Evolutionary conservation across 257 asterid genomes (phyloP), one percentile per base, ranked within the genome.

Genomic region (Cordia subcordata): DNA sequence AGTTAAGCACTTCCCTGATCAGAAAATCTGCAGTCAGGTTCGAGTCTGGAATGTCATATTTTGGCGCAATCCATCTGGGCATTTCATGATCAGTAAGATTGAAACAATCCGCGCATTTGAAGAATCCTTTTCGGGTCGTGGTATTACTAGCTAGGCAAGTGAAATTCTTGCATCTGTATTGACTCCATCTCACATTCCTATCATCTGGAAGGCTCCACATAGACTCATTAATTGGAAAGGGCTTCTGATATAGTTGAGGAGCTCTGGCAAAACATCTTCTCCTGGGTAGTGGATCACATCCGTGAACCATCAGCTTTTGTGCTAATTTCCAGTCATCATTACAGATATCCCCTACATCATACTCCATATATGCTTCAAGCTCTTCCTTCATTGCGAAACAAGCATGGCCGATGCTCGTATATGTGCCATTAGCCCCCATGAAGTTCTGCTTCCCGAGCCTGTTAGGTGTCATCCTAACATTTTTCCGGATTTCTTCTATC

Each of bases 201-300:
- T 86, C 87, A 42, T 83, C 79, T 0, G 85, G 89, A 5, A 75
- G 38, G 17, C 69, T 67, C 95, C 95, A 83, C 51, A 77, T 0
- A 1, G 86, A 77, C 65, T 81, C 83, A 45, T 71, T 57, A 3
- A 70, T 58, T 0, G 91, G 82, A 2, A 58, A 74, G 2, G 86
- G 91, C 20, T 60, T 53, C 3, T 72, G 55, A 57, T 85, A 85
- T n/a, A 77, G 53, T 44, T 67, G 76, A 38, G 88, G 95, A 9
- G 83, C 86, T 21, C 63, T 70, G 0, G 91, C 33, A 15, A 68
- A 72, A 59, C 94, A 82, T 11, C 94, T 64, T 55, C 88, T 61
- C 39, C 91, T 71, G 10, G 86, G 91, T n/a, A 82, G 58, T 0
- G 94, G 94, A 70, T 85, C 91, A 49, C 94, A 85, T 10, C 91